Evolutionary conservation across 2,329 filamentous ascomycete genomes (phyloP).

Genomic region (Calonectria ilicicola): DNA sequence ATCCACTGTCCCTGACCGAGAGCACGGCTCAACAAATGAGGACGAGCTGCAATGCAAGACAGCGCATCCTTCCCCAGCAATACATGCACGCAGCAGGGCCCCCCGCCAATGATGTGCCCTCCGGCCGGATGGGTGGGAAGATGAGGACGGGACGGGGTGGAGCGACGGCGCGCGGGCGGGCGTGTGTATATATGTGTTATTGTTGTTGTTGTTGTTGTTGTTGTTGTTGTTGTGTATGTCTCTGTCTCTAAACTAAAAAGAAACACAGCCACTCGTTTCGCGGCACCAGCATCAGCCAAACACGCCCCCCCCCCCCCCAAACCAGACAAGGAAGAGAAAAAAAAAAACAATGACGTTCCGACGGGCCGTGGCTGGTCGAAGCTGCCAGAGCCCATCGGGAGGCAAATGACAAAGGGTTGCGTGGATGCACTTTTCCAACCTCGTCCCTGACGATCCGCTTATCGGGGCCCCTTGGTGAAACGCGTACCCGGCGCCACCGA

Average conservation of each 20-base stretch:
- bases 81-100: neutral
- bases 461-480: slow-evolving; percentile 34
- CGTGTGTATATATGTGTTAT: too few species aligned
- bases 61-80: neutral
- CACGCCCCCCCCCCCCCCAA: neutral
- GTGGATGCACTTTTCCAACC: slow-evolving; percentile 8
- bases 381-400: neutral
- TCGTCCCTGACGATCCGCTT: slow-evolving; percentile 42
- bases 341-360: neutral
- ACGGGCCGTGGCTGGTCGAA: neutral
- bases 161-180: neutral
- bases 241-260: too few species aligned
- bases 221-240: neutral
- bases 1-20: neutral
- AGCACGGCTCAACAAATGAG: neutral
- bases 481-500: slow-evolving; percentile 38
- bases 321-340: neutral
- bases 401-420: slow-evolving; percentile 1
- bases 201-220: too few species aligned
- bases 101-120: neutral
- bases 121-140: neutral
- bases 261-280: neutral
- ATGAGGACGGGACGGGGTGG: too few species aligned
- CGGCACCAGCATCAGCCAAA: neutral
- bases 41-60: neutral